Base-by-base conservation (phyloP, 2,329 filamentous ascomycete species). In the Alternaria rosae region DNA sequence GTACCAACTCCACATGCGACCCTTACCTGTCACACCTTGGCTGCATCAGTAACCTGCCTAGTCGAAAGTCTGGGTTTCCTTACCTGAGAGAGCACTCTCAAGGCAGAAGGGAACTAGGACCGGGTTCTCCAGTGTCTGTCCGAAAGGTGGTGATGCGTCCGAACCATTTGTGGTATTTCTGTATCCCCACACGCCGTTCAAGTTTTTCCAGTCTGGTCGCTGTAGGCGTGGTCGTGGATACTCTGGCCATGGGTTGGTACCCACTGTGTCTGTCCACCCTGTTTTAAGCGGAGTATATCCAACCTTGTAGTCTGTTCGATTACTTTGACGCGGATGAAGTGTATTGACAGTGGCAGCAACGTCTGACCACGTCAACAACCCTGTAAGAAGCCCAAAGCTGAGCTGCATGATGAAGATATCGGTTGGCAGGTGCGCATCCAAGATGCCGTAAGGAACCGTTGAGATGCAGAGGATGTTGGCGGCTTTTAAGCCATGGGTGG, bases 141-240 rank as follows among this genome's bases (percentile, higher is more conserved):
- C 80, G 59, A 83, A 82, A 0, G 85, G 83, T 1, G 84, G 85
- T 20, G 60, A 73, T 4, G 79, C 68, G 21, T 82, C 68, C 6
- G 80, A 82, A 38, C 77, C 72, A 6, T 80, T 67, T 32, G 75
- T 71, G 0, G 82, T 82, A 66, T 79, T 77, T 42, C 81, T 80
- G 71, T 83, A 88, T 3, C 83, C 84, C 86, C 87, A 88, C 5
- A 88, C 82, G 0, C 87, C 87, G 59, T 88, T 88, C 6, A 88
- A 78, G 45, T 80, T 87, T 72, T 85, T 78, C 86, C 86, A 89
- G 6, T 77, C 69, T 5, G 85, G 78, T 5, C 86, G 84, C 35
- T 82, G 81, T 9, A 88, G 82, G 66, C 85, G 85, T 3, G 87
- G 87, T 0, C 86, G 83, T 10, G 87, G 87, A 65, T 88, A 82